A percentile compares a stretch with the other conserved stretches of the same genome.
Evolutionary conservation across 2,329 filamentous ascomycete species (phyloP).

Genomic region (Fusarium algeriense): DNA sequence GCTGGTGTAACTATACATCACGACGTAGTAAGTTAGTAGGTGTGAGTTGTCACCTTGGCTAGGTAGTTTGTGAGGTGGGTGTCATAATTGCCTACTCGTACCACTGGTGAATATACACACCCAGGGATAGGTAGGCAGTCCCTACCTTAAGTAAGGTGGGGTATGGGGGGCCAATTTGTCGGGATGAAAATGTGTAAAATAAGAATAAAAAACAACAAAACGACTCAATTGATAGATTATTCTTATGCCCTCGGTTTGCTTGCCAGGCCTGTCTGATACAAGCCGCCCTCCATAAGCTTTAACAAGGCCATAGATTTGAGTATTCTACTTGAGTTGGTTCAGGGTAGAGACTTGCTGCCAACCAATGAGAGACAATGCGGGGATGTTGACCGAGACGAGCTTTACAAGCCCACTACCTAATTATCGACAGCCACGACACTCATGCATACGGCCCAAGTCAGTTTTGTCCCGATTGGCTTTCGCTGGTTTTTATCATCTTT

Average conservation of each 20-base stretch:
- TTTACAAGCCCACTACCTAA: slow-evolving; percentile 52
- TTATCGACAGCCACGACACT: slow-evolving; percentile 62
- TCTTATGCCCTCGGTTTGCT: not conserved
- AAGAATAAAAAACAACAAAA: not conserved
- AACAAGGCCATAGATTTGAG: not conserved
- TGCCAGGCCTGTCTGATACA: not conserved
- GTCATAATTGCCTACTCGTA: not conserved
- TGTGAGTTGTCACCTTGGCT: slow-evolving; percentile 37
- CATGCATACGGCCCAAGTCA: slow-evolving; percentile 51
- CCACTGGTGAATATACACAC: too few species aligned
- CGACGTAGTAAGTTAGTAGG: not conserved
- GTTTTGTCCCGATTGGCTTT: slow-evolving; percentile 28
- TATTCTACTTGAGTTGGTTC: slow-evolving; percentile 7
- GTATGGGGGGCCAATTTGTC: not conserved
- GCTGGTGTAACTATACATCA: not conserved
- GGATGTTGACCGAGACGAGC: slow-evolving; percentile 32
- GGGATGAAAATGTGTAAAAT: not conserved
- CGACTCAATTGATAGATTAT: not conserved
- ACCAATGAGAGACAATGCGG: slow-evolving; percentile 41
- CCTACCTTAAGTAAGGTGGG: not conserved
- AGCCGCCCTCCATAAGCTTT: not conserved
- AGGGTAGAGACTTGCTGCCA: slow-evolving; percentile 26
- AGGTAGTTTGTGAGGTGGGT: slow-evolving; percentile 4
- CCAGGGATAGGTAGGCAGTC: too few species aligned
- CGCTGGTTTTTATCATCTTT: slow-evolving; percentile 22